Evolutionary conservation across 2,329 filamentous ascomycete species (phyloP).

Genomic region (Alternaria triticimaculans): DNA sequence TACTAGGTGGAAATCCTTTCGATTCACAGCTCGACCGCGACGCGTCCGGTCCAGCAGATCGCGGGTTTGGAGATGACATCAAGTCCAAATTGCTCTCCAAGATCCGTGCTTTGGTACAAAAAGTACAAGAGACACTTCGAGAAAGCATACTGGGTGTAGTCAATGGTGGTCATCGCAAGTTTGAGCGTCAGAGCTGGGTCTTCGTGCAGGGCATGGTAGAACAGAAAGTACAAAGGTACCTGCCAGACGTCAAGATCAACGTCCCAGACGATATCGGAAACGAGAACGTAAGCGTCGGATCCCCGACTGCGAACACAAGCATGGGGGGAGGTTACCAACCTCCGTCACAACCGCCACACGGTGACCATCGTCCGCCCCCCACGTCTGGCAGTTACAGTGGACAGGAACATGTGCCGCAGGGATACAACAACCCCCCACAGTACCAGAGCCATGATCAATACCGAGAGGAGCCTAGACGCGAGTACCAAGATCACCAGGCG

Average conservation of each 20-base stretch:
- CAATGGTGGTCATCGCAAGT: constrained; percentile 40
- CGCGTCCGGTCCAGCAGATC: constrained; percentile 27
- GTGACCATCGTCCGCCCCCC: constrained; percentile 5
- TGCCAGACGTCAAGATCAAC: constrained; percentile 38
- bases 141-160: constrained; percentile 39
- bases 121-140: constrained; percentile 39
- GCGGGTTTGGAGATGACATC: constrained; percentile 39
- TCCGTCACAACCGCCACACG: constrained; percentile 11
- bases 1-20: constrained; percentile 39
- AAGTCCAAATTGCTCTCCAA: constrained; percentile 35
- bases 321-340: constrained; percentile 19
- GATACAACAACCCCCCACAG: constrained; percentile 9
- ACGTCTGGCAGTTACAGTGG: constrained; percentile 4
- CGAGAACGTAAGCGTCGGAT: constrained; percentile 37
- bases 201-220: constrained; percentile 41
- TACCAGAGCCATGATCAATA: constrained; percentile 16
- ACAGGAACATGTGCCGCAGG: constrained; percentile 5
- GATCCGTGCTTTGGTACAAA: constrained; percentile 34
- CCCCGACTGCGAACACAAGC: constrained; percentile 17
- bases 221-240: constrained; percentile 38
- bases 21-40: constrained; percentile 39
- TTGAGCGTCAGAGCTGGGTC: constrained; percentile 40
- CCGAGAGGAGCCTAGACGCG: constrained; percentile 1
- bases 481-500: constrained; percentile 8
- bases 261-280: constrained; percentile 42